Conservation (phyloP, 1,284 basidiomycete genomes). For the Coniferiporia weirii region DNA sequence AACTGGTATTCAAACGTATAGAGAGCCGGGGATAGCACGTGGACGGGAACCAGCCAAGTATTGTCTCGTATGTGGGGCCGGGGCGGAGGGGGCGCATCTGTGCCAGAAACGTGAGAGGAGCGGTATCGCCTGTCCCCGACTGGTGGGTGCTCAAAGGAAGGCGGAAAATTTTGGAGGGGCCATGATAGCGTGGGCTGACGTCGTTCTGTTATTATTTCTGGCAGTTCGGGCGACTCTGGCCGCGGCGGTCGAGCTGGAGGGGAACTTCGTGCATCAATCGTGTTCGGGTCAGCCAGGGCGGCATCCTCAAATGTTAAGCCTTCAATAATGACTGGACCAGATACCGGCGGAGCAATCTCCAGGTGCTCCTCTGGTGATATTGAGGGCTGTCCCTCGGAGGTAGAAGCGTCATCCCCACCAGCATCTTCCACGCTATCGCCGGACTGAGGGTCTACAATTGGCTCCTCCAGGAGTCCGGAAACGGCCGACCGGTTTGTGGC, state of each 20-base stretch:
- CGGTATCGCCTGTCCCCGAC: not conserved
- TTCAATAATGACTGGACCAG: not conserved
- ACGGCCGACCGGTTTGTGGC: too few species aligned
- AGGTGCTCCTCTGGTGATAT: not conserved
- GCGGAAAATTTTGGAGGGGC: not conserved
- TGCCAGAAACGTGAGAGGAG: not conserved
- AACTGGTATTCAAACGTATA: constrained; percentile 14
- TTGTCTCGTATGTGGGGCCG: not conserved
- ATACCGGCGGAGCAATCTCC: not conserved
- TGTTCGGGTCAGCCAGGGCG: not conserved
- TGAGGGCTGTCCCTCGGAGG: not conserved
- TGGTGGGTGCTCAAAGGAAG: not conserved
- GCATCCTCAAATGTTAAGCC: not conserved
- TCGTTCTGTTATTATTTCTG: not conserved
- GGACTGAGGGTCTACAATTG: not conserved
- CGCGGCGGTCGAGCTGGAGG: not conserved
- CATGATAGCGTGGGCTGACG: not conserved
- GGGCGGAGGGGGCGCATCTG: not conserved
- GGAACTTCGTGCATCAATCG: not conserved
- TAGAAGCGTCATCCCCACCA: not conserved
- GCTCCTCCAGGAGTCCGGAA: not conserved
- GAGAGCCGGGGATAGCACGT: not conserved
- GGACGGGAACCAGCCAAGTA: constrained; percentile 9
- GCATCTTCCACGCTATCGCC: not conserved
- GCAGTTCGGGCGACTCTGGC: not conserved